Percentiles rank a stretch among this genome's conserved stretches.
phyloP scores from a whole-genome alignment of 2,329 filamentous ascomycete species.

The Phialocephala subalpina region DNA sequence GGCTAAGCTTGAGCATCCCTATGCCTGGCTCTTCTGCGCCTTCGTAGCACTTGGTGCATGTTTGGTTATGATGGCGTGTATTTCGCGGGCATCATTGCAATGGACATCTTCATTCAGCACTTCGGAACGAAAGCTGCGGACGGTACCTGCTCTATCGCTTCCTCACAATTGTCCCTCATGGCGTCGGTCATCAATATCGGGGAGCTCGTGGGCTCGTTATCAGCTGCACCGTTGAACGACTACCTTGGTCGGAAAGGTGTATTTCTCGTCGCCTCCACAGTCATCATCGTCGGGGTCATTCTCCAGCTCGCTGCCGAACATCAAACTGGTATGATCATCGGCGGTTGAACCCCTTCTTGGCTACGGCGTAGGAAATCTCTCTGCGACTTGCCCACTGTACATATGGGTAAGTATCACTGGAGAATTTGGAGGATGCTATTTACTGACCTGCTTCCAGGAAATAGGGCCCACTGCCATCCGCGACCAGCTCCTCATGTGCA shows the following conservation, averaged over 20 bases:
- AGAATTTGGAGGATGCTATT: not conserved
- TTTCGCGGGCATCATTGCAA: not conserved
- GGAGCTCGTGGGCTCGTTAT: not conserved
- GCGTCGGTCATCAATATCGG: not conserved
- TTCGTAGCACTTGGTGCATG: not conserved
- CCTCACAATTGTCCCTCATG: slow-evolving; percentile 3
- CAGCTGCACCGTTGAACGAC: not conserved
- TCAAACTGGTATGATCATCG: slow-evolving; percentile 2
- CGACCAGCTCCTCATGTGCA: not conserved
- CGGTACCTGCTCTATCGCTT: not conserved
- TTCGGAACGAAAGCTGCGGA: not conserved
- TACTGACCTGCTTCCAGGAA: not conserved
- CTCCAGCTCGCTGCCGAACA: not conserved
- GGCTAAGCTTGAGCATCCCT: slow-evolving; percentile 2
- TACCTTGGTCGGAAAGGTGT: slow-evolving; percentile 2
- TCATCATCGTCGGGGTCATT: not conserved
- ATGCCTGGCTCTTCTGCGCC: slow-evolving; percentile 7
- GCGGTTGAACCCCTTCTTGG: not conserved
- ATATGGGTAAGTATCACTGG: not conserved
- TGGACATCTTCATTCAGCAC: not conserved
- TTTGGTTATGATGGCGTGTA: not conserved
- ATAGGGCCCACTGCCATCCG: not conserved
- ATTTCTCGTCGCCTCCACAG: not conserved
- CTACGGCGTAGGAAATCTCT: not conserved
- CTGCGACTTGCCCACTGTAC: not conserved